Evolutionary conservation across 2,329 filamentous ascomycete genomes (phyloP).

Genomic region (Verticillium isaacii): DNA sequence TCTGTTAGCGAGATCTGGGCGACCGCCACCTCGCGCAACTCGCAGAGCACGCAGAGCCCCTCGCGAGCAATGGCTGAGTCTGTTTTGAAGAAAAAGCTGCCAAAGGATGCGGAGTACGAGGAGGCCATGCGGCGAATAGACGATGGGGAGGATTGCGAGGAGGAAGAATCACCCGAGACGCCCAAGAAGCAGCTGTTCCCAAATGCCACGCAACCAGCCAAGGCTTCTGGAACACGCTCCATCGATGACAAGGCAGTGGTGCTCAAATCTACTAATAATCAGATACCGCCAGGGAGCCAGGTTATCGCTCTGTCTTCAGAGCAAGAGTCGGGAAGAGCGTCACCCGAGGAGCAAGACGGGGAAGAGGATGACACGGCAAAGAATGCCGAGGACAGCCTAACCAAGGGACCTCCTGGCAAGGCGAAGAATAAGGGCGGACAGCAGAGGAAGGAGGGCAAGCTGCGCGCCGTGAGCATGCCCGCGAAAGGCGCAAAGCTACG

Average conservation of each 20-base stretch:
- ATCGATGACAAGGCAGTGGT: no score
- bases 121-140: slow-evolving; percentile 39
- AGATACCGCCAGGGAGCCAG: slow-evolving; percentile 18
- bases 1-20: slow-evolving; percentile 34
- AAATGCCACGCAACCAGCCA: slow-evolving; percentile 24
- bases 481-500: neutral
- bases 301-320: slow-evolving; percentile 25
- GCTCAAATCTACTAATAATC: neutral
- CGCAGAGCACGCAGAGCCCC: slow-evolving; percentile 30
- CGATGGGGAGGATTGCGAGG: slow-evolving; percentile 20
- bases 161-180: slow-evolving; percentile 11
- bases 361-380: slow-evolving; percentile 33
- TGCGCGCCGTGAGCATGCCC: neutral
- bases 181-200: slow-evolving; percentile 21
- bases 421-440: slow-evolving; percentile 11
- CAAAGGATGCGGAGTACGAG: slow-evolving; percentile 33
- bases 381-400: slow-evolving; percentile 12
- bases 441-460: neutral
- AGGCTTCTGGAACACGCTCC: neutral
- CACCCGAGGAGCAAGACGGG: slow-evolving; percentile 29
- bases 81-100: slow-evolving; percentile 9
- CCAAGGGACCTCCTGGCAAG: slow-evolving; percentile 11
- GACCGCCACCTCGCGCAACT: slow-evolving; percentile 26
- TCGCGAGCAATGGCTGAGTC: slow-evolving; percentile 13
- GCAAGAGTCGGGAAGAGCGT: slow-evolving; percentile 4